Base-by-base conservation (phyloP, 179 eudicot species). In the Beta lomatogona region DNA sequence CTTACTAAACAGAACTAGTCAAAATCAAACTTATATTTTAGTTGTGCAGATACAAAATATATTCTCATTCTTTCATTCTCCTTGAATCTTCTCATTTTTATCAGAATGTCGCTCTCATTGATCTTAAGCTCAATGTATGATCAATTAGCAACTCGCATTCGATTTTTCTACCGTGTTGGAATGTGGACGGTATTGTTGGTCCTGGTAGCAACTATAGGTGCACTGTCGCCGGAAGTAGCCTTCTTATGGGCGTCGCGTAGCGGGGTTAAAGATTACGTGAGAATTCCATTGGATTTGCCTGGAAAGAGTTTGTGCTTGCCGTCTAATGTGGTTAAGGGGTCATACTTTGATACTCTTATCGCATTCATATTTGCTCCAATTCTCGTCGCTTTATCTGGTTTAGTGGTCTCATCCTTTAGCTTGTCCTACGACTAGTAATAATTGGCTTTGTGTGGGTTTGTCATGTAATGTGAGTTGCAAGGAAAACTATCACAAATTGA, bases 271-370 rank as follows among this genome's bases (percentile, higher is more conserved):
- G 68, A 75, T 10, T 45, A 79, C 46, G 82, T 79, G 58, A 79
- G 61, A 65, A 70, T 79, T 22, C 82, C 82, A 50, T 5, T 79
- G 68, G 82, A 79, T 54, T 19, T 79, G 44, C 82, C 82, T 19
- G 76, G 69, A n/a, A 73, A 79, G 67, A 79, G 68, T 14, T 18
- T 79, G 65, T 79, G 82, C 58, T 79, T 79, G 57, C 76, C 82
- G 19, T 75, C 82, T 44, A 41, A 69, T 28, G 36, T 79, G 28
- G 21, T 70, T 2, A 71, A 71, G 44, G 58, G 69, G 52, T 79
- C 82, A 13, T 55, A n/a, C 58, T 45, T 79, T 3, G 82, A 79
- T 45, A 54, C 44, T 21, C 70, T 79, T 46, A 14, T 79, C 21
- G 76, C 82, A 16, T 18, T 75, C 3, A 1, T 79, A 7, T 70